Conservation (phyloP, 441 rosid genomes). For the Eutrema salsugineum region DNA sequence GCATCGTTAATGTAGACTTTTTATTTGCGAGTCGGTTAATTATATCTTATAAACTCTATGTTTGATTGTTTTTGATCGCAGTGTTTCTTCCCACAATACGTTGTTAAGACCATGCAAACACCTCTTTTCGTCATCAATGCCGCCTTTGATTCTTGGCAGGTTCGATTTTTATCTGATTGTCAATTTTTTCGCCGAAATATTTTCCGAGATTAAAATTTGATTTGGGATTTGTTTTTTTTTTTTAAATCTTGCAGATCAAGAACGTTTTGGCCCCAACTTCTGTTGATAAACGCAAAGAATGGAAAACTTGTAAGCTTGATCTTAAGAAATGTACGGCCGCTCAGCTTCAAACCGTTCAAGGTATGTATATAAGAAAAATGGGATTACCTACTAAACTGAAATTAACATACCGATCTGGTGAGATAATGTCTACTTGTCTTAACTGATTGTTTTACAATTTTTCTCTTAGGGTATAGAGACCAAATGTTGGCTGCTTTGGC, state of each 20-base stretch:
- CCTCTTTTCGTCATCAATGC: slow-evolving; percentile 86
- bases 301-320: slow-evolving; percentile 79
- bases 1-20: background rate
- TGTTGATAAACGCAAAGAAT: slow-evolving; percentile 56
- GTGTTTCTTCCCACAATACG: slow-evolving; percentile 97
- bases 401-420: background rate
- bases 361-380: slow-evolving; percentile 31
- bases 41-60: background rate
- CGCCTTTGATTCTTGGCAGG: slow-evolving; percentile 98
- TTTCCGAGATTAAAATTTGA: background rate
- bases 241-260: slow-evolving; percentile 50
- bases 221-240: background rate
- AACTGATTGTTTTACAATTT: background rate
- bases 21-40: background rate
- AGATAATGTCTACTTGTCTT: background rate
- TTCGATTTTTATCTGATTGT: slow-evolving; percentile 24
- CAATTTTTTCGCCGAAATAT: background rate
- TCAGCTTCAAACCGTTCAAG: slow-evolving; percentile 73
- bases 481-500: slow-evolving; percentile 55
- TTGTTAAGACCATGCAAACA: slow-evolving; percentile 51
- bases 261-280: slow-evolving; percentile 83
- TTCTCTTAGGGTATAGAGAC: slow-evolving; percentile 52
- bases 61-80: slow-evolving; percentile 20
- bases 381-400: no score
- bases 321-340: slow-evolving; percentile 60